Conservation (phyloP, 225 moss, liverwort and hornwort genomes). For the Polytrichum formosum region DNA sequence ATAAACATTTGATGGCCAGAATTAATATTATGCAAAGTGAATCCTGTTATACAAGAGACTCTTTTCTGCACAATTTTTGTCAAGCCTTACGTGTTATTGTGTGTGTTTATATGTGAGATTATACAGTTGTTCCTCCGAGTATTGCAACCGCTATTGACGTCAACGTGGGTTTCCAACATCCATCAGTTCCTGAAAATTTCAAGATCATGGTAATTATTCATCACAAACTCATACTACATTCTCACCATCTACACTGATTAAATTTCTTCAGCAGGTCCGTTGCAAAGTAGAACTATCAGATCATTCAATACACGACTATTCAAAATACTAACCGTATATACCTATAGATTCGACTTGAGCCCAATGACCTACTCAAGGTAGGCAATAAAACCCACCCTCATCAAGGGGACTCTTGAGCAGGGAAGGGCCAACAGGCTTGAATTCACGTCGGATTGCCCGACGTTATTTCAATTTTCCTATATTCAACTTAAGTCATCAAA, state of each 20-base stretch:
- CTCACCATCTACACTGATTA: neutral
- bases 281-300: neutral
- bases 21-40: neutral
- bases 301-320: neutral
- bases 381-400: too few relatives aligned
- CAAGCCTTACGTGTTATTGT: too few relatives aligned
- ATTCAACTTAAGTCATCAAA: neutral
- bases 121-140: slow-evolving; percentile 38
- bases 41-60: neutral
- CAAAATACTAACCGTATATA: neutral
- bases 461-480: too few relatives aligned
- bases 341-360: too few relatives aligned
- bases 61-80: too few relatives aligned
- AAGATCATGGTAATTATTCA: slow-evolving; percentile 30
- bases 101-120: too few relatives aligned
- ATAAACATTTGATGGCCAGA: neutral
- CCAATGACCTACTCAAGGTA: too few relatives aligned
- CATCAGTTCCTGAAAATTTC: slow-evolving; percentile 34
- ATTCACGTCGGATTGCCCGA: neutral
- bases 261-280: neutral
- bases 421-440: too few relatives aligned
- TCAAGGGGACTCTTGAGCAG: too few relatives aligned
- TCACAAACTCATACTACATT: too few relatives aligned
- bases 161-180: slow-evolving; percentile 32
- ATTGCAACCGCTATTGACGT: slow-evolving; percentile 43